These are phyloP conservation scores for Dictyostelium firmibasis DNA, from an alignment of 78 protist genomes.

Conservation along the genomic window DNA sequence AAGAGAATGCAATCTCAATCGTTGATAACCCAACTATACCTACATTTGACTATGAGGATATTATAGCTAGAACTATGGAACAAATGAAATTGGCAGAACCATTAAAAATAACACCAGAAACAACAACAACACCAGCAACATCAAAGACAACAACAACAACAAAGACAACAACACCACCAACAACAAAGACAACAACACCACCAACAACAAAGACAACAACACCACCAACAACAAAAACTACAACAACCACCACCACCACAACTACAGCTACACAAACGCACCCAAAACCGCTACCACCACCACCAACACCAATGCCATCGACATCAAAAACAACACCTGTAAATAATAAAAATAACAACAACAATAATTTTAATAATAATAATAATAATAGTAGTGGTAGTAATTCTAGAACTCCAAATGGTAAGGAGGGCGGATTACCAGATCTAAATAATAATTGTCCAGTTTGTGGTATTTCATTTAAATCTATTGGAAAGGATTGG, in stretches of 20 bases:
- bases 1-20: slow-evolving; percentile 43
- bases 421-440: slow-evolving; percentile 6
- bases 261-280: not conserved
- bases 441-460: slow-evolving; percentile 52
- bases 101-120: not conserved
- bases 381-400: not conserved
- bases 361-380: not conserved
- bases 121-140: not conserved
- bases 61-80: not conserved
- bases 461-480: slow-evolving; percentile 49
- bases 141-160: too few relatives aligned
- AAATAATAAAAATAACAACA: too few relatives aligned
- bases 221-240: not conserved
- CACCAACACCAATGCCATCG: not conserved
- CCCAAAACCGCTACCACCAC: not conserved
- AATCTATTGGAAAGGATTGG: slow-evolving; percentile 56
- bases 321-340: not conserved
- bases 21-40: slow-evolving; percentile 27
- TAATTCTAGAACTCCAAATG: not conserved
- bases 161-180: not conserved
- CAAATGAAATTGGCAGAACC: not conserved
- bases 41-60: not conserved
- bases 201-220: not conserved
- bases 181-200: not conserved
- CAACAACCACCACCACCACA: not conserved